A percentile compares a stretch with the other conserved stretches of the same genome.
These are phyloP conservation scores for Leccinum fibrillosum DNA, from an alignment of 768 basidiomycete genomes.

Conservation along the genomic window DNA sequence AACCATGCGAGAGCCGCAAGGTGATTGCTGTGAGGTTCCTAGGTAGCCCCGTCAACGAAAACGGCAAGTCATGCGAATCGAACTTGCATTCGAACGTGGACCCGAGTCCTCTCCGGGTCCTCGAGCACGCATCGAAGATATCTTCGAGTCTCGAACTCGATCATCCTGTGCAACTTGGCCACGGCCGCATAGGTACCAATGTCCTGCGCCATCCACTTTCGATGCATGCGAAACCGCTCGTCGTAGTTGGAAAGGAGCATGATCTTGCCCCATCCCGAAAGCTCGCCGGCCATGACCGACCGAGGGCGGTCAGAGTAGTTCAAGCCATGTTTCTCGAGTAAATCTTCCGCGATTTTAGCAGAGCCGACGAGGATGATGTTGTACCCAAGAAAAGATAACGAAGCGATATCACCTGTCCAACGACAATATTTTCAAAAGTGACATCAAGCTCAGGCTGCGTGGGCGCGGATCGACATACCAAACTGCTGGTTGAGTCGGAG, in stretches of 20 bases:
- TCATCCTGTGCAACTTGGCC: slow-evolving; percentile 13
- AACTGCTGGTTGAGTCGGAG: slow-evolving; percentile 8
- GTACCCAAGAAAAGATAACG: slow-evolving; percentile 16
- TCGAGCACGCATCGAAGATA: slow-evolving; percentile 6
- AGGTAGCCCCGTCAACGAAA: neutral
- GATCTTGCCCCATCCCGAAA: slow-evolving; percentile 20
- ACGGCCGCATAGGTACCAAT: slow-evolving; percentile 8
- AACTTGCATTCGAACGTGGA: neutral
- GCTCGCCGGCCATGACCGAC: slow-evolving; percentile 19
- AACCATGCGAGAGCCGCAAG: slow-evolving; percentile 39
- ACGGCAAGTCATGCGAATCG: accelerated
- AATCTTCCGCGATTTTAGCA: slow-evolving; percentile 37
- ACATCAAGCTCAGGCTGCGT: neutral
- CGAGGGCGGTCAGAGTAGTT: slow-evolving; percentile 37
- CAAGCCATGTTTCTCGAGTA: slow-evolving; percentile 43
- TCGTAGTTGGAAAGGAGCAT: slow-evolving; percentile 15
- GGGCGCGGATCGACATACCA: slow-evolving; percentile 3
- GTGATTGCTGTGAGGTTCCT: slow-evolving; percentile 24
- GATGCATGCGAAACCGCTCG: slow-evolving; percentile 14
- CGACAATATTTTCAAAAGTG: neutral
- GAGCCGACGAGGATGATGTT: slow-evolving; percentile 45
- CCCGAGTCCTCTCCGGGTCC: neutral
- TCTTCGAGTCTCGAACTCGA: slow-evolving; percentile 16
- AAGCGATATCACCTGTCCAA: slow-evolving; percentile 15
- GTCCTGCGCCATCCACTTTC: slow-evolving; percentile 19